Conservation (phyloP, 2,329 filamentous ascomycete genomes). For the Pleurostoma richardsiae region DNA sequence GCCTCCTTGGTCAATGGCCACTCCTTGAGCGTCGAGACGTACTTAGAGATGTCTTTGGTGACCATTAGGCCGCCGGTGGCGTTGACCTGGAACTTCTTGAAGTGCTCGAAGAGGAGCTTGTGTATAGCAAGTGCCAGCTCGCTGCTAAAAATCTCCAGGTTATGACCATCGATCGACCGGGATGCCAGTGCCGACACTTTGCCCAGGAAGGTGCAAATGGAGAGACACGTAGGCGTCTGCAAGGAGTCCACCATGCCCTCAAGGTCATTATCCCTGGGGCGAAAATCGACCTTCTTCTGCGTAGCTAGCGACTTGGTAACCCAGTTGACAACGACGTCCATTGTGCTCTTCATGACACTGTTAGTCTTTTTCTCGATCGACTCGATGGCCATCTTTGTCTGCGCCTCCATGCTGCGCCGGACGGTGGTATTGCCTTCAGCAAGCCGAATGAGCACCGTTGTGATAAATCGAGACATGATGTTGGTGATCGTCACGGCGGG, state of each 20-base stretch:
- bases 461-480: slow-evolving; percentile 88
- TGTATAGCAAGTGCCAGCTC: slow-evolving; percentile 80
- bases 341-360: slow-evolving; percentile 49
- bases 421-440: slow-evolving; percentile 88
- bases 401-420: slow-evolving; percentile 82
- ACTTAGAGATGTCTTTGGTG: slow-evolving; percentile 92
- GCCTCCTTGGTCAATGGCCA: slow-evolving; percentile 73
- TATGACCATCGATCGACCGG: slow-evolving; percentile 74
- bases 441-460: slow-evolving; percentile 83
- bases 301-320: slow-evolving; percentile 64
- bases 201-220: slow-evolving; percentile 75
- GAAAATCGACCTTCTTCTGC: slow-evolving; percentile 87
- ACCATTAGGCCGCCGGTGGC: slow-evolving; percentile 92
- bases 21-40: slow-evolving; percentile 76
- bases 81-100: slow-evolving; percentile 91
- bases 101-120: slow-evolving; percentile 79
- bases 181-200: slow-evolving; percentile 58
- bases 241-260: slow-evolving; percentile 61
- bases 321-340: slow-evolving; percentile 71
- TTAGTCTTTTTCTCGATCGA: slow-evolving; percentile 81
- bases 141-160: slow-evolving; percentile 74
- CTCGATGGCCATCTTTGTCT: slow-evolving; percentile 66
- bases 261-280: slow-evolving; percentile 75
- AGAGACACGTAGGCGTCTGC: slow-evolving; percentile 79
- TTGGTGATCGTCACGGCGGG: slow-evolving; percentile 85